phyloP scores from a whole-genome alignment of 169 alveolate genomes.

The Haemoproteus tartakovskyi region DNA sequence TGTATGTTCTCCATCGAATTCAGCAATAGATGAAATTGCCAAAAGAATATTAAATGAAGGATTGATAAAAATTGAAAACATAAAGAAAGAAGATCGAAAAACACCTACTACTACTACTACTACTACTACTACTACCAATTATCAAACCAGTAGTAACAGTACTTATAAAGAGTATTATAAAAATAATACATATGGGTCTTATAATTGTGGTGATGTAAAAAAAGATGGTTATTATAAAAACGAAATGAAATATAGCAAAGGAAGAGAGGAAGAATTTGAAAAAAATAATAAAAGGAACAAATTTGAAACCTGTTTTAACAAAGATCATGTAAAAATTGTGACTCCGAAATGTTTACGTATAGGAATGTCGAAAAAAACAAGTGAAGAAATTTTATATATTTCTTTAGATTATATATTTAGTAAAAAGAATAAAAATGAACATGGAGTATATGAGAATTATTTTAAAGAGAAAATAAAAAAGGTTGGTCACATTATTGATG shows the following conservation, averaged over 20 bases:
- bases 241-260: too few species aligned
- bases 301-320: background rate
- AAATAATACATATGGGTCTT: too few species aligned
- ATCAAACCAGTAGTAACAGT: background rate
- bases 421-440: conserved; percentile 24
- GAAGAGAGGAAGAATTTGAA: background rate
- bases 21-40: conserved; percentile 98
- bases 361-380: conserved; percentile 46
- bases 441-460: conserved; percentile 19
- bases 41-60: conserved; percentile 76
- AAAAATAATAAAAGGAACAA: background rate
- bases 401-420: conserved; percentile 63
- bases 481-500: conserved; percentile 4
- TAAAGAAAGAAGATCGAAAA: background rate
- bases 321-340: conserved; percentile 28
- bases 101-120: background rate
- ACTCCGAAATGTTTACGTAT: conserved; percentile 57
- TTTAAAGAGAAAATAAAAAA: conserved; percentile 28
- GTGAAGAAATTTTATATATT: conserved; percentile 60
- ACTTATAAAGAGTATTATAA: too few species aligned
- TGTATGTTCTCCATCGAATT: conserved; percentile 98
- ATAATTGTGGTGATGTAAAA: too few species aligned
- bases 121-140: background rate
- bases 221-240: too few species aligned
- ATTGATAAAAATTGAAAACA: conserved; percentile 15